Evolutionary conservation across 176 grass and related monocot genomes (phyloP).

Genomic region (Hordeum vulgare): MorexV3_pseudomolecules_assembly NC_058519.1:91561153-91561652

Average conservation of each 20-base stretch:
- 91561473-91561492: constrained; percentile 15
- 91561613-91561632: constrained; percentile 50
- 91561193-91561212: too few relatives aligned
- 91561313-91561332: not conserved
- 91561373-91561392: constrained; percentile 30
- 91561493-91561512: not conserved
- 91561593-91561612: constrained; percentile 65
- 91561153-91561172: too few relatives aligned
- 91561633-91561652: constrained; percentile 48
- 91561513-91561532: not conserved
- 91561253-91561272: not conserved
- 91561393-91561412: not conserved
- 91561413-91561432: not conserved
- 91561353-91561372: constrained; percentile 21
- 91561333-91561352: not conserved
- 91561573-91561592: constrained; percentile 69
- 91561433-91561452: not conserved
- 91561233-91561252: not conserved
- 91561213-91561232: not conserved
- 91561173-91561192: too few relatives aligned
- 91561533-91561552: constrained; percentile 40
- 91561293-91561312: not conserved
- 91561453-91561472: not conserved
- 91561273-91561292: not conserved
- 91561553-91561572: constrained; percentile 14